These are phyloP conservation scores for Dactylellina sp. DNA, from an alignment of 2,329 filamentous ascomycete species.

Conservation along the genomic window DNA sequence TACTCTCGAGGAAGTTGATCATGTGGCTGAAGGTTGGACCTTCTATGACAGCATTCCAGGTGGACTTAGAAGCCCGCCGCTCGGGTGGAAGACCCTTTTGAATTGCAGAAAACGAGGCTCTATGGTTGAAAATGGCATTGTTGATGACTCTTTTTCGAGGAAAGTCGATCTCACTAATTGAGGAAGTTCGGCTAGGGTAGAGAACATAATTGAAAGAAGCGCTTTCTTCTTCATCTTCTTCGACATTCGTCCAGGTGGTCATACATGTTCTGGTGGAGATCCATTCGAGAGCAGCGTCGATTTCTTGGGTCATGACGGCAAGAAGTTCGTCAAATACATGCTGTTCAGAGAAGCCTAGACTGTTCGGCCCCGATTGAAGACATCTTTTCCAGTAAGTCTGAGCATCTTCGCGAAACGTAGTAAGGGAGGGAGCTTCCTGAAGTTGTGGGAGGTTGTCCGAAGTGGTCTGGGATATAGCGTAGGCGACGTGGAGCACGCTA, in stretches of 20 bases:
- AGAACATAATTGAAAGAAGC: conserved; percentile 17
- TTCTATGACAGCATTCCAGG: conserved; percentile 32
- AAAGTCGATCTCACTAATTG: neutral
- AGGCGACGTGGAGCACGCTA: conserved; percentile 48
- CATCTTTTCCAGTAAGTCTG: conserved; percentile 44
- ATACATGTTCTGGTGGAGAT: conserved; percentile 45
- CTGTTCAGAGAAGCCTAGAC: conserved; percentile 43
- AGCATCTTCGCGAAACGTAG: conserved; percentile 29
- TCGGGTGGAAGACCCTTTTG: conserved; percentile 40
- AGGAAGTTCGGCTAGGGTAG: neutral
- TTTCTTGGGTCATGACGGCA: conserved; percentile 47
- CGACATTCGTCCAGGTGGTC: conserved; percentile 36
- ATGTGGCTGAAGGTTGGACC: conserved; percentile 40
- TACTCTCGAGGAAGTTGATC: conserved; percentile 43
- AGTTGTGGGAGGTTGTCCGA: conserved; percentile 37
- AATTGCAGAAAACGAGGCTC: neutral
- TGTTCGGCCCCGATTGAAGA: conserved; percentile 26
- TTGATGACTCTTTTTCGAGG: neutral
- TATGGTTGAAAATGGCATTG: neutral
- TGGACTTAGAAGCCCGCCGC: neutral
- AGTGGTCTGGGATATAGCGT: conserved; percentile 49
- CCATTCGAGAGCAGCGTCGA: conserved; percentile 50
- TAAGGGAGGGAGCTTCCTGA: conserved; percentile 24
- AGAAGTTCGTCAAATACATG: conserved; percentile 46
- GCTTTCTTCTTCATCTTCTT: conserved; percentile 40